Base-by-base conservation (phyloP, 176 grass and related monocot genomes). In the Leersia perrieri region DNA sequence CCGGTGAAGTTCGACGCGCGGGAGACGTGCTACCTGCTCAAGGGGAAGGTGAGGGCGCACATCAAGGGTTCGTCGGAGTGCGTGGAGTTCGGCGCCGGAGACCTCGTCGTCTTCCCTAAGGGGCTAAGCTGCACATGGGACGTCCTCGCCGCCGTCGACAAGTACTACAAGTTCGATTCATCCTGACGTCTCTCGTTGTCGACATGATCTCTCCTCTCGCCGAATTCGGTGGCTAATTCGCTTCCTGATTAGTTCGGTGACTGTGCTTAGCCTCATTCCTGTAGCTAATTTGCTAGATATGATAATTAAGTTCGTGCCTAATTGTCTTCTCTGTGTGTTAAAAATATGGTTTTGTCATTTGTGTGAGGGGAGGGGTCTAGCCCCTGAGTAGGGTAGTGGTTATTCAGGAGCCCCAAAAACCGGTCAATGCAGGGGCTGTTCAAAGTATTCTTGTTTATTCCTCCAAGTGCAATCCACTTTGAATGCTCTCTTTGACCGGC, bases 51-150 rank as follows among this genome's bases (percentile, higher is more conserved):
- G 70, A 87, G 72, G 73, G 95, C 88, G 45, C 84, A 85, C 80
- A 74, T 85, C 64, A 98, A 89, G 84, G 95, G 78, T 7, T 98
- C 95, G 40, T 80, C 88, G 1, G 90, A 94, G 62, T 87, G 62
- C 60, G 88, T 98, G 38, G 95, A 98, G 90, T 92, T 98, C 22
- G 92, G 92, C 72, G 95, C 92, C 58, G 92, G 95, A 5, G 95
- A 98, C 77, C 85, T 98, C 64, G 92, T 98, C 29, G 73, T 94
- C 75, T 92, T 98, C 89, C 92, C 95, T 77, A 94, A 91, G 80
- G 95, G 95, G 44, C 72, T 94, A 15, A 91, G 92, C 80, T 98
- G 92, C 90, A 94, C 92, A 76, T 98, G 95, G 95, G 90, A 94
- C 60, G 88, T 98, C 68, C 36, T 71, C 26, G 90, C 89, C 49